A percentile compares a stretch with the other conserved stretches of the same genome.
phyloP scores from a whole-genome alignment of 1,139 yeast genomes.

The Kodamaea plutei region DNA sequence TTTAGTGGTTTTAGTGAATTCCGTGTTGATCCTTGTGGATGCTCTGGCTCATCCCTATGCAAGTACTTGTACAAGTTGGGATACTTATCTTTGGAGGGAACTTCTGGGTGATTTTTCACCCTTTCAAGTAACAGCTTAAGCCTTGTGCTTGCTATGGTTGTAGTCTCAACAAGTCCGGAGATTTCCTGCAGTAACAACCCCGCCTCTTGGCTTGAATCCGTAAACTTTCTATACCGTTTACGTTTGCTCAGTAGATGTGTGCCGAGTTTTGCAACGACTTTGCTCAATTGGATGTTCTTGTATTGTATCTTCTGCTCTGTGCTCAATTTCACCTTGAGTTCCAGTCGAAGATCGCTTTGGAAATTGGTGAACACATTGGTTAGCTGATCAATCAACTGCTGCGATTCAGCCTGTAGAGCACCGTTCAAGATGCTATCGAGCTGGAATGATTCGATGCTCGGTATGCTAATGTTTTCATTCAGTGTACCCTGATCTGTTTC shows the following conservation, averaged over 20 bases:
- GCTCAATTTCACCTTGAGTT: conserved; percentile 31
- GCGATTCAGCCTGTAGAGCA: conserved; percentile 29
- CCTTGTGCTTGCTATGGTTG: conserved; percentile 8
- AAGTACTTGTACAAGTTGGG: conserved; percentile 17
- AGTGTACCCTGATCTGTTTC: conserved; percentile 3
- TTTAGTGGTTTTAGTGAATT: no score
- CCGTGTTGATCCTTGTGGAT: no score
- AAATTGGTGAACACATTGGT: conserved; percentile 33
- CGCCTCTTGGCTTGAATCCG: no score
- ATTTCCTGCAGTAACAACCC: no score
- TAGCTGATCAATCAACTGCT: conserved; percentile 31
- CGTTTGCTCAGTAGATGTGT: conserved; percentile 18
- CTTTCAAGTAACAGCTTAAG: conserved; percentile 4
- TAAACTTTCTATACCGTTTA: conserved; percentile 20
- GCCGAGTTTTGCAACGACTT: conserved; percentile 21
- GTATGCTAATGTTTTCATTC: conserved; percentile 20
- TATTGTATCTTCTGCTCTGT: conserved; percentile 37
- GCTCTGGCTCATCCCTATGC: no score
- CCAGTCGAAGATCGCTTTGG: conserved; percentile 38
- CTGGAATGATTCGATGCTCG: conserved; percentile 37
- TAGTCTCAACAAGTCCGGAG: conserved; percentile 10
- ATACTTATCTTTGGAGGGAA: conserved; percentile 13
- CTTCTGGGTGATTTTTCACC: conserved; percentile 4
- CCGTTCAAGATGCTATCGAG: conserved; percentile 32
- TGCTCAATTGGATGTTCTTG: conserved; percentile 32